A percentile compares a stretch with the other conserved stretches of the same genome.
phyloP scores from a whole-genome alignment of 2,329 filamentous ascomycete genomes.

The Fusarium fujikuroi region DNA sequence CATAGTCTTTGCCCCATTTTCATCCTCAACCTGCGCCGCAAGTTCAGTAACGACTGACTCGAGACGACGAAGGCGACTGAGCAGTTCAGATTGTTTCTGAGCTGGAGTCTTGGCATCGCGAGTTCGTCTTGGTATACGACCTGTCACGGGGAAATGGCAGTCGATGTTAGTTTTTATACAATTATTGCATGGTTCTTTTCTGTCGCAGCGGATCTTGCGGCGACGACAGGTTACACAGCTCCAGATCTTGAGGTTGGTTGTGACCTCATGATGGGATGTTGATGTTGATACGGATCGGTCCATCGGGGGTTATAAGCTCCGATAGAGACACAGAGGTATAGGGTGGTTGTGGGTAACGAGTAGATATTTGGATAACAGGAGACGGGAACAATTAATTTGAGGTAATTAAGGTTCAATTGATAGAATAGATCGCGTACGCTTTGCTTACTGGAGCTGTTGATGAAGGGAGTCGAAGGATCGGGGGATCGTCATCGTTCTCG shows the following conservation, averaged over 20 bases:
- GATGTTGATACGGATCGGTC: slow-evolving; percentile 20
- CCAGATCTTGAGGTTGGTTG: slow-evolving; percentile 43
- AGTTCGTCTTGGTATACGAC: slow-evolving; percentile 44
- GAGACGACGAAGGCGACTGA: slow-evolving; percentile 44
- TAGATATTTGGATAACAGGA: background rate
- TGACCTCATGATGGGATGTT: slow-evolving; percentile 8
- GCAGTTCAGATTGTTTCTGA: slow-evolving; percentile 47
- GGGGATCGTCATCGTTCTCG: slow-evolving; percentile 36
- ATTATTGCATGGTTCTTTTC: slow-evolving; percentile 45
- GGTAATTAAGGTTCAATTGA: background rate
- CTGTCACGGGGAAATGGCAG: slow-evolving; percentile 48
- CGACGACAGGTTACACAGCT: slow-evolving; percentile 48
- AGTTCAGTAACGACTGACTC: slow-evolving; percentile 48
- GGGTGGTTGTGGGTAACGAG: background rate
- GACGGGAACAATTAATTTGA: background rate
- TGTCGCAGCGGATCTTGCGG: slow-evolving; percentile 47
- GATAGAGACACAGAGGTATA: background rate
- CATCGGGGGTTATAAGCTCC: slow-evolving; percentile 34
- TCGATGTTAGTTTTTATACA: slow-evolving; percentile 43
- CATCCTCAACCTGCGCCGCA: slow-evolving; percentile 46
- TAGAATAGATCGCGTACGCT: background rate
- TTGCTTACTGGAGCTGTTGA: background rate
- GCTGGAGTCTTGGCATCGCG: slow-evolving; percentile 39
- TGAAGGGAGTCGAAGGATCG: slow-evolving; percentile 14
- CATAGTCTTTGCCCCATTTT: slow-evolving; percentile 15